phyloP scores from a whole-genome alignment of 768 basidiomycete genomes.

The Boletus pseudo-olivaceus region DNA sequence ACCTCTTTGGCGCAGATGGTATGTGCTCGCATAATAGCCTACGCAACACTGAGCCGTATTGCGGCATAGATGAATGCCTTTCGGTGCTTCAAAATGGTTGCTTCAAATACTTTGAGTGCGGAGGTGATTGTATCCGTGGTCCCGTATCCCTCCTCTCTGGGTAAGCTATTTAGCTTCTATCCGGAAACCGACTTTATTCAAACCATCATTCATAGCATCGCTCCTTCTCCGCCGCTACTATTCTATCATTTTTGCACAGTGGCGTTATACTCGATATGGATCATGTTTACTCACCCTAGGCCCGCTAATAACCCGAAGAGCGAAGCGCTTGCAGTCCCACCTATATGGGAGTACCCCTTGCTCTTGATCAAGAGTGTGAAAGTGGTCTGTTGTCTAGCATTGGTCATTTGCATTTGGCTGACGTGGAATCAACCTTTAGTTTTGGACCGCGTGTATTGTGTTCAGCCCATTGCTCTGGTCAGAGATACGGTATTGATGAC shows the following conservation, averaged over 20 bases:
- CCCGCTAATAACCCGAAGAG: slow-evolving; percentile 8
- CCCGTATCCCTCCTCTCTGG: slow-evolving; percentile 89
- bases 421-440: slow-evolving; percentile 41
- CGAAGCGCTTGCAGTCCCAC: slow-evolving; percentile 37
- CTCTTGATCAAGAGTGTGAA: slow-evolving; percentile 57
- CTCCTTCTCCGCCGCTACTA: slow-evolving; percentile 75
- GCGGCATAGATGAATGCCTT: slow-evolving; percentile 56
- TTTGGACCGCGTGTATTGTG: slow-evolving; percentile 90
- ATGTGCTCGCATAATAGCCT: slow-evolving; percentile 28
- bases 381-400: slow-evolving; percentile 57
- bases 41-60: not conserved
- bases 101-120: slow-evolving; percentile 95
- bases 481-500: slow-evolving; percentile 73
- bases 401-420: not conserved
- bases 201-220: slow-evolving; percentile 47
- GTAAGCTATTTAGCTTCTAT: slow-evolving; percentile 41
- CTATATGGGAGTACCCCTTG: slow-evolving; percentile 63
- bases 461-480: slow-evolving; percentile 86
- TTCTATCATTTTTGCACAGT: slow-evolving; percentile 93
- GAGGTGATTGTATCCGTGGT: slow-evolving; percentile 83
- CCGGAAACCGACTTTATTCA: not conserved
- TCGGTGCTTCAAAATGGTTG: slow-evolving; percentile 75
- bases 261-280: slow-evolving; percentile 91
- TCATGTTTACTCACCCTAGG: slow-evolving; percentile 70
- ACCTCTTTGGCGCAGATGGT: slow-evolving; percentile 94